Evolutionary conservation across 495 filamentous ascomycete species (phyloP).

Genomic region (Penicillium subrubescens): DNA sequence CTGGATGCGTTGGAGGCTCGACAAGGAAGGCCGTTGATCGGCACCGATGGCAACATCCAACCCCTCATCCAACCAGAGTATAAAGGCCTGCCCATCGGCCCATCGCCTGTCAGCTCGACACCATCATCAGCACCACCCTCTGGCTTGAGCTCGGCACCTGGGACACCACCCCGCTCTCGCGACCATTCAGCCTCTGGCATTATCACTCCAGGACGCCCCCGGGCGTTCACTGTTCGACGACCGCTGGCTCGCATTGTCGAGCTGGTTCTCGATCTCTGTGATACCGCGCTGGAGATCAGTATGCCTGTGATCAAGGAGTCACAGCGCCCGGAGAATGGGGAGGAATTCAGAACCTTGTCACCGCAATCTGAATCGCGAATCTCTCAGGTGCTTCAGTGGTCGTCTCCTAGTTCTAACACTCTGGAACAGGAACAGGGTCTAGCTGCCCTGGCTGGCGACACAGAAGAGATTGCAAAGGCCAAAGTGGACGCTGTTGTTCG

Average conservation of each 20-base stretch:
- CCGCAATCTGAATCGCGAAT: conserved; percentile 93
- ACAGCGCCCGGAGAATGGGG: conserved; percentile 60
- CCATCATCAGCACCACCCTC: conserved; percentile 64
- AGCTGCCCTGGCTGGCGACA: conserved; percentile 83
- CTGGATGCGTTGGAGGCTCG: conserved; percentile 88
- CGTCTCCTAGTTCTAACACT: conserved; percentile 85
- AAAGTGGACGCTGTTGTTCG: conserved; percentile 93
- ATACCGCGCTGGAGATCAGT: conserved; percentile 93
- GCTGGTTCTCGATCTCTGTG: conserved; percentile 89
- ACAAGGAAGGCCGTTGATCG: conserved; percentile 62
- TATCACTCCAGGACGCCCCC: conserved; percentile 70
- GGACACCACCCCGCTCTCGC: conserved; percentile 70
- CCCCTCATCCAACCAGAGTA: conserved; percentile 74
- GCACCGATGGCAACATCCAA: conserved; percentile 55
- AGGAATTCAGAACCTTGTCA: conserved; percentile 84
- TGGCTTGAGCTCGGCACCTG: conserved; percentile 69
- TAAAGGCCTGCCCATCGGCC: conserved; percentile 85
- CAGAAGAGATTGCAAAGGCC: conserved; percentile 73
- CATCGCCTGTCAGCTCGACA: conserved; percentile 51
- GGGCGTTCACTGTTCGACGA: conserved; percentile 85
- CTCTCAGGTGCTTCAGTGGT: conserved; percentile 92
- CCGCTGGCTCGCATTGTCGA: conserved; percentile 92
- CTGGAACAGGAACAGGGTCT: conserved; percentile 94
- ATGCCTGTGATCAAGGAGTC: conserved; percentile 85
- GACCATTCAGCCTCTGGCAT: conserved; percentile 75